Base-by-base conservation (phyloP, 2,329 filamentous ascomycete species). In the Magnaporthiopsis rhizophila region DNA sequence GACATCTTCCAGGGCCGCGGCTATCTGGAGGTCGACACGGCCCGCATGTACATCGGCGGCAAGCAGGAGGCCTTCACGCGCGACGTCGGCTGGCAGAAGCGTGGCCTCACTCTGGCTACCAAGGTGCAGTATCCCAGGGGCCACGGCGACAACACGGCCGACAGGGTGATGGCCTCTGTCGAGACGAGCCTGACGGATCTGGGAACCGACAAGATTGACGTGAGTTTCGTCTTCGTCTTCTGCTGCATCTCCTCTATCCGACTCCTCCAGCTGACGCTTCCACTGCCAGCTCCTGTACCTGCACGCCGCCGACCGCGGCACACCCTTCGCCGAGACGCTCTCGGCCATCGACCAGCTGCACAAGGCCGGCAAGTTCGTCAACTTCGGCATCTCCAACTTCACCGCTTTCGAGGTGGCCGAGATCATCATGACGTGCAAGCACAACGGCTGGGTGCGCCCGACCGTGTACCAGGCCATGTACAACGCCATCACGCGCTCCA, bases 381-480 rank as follows among this genome's bases (percentile, higher is more conserved):
- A 85, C 62, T 79, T 97, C 15, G 92, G 91, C 2, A 77, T 97
- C 65, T 90, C 86, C 70, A 97, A 97, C 77, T 97, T 88, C 74
- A 90, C 92, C 0, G 88, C 92, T 0, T 95, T 89, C 72, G 92
- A 97, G 74, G 90, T 97, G 12, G 92, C 92, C 0, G 92, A 97
- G 77, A 85, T 96, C 12, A 89, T 89, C 65, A 84, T 91, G 75
- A 88, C 87, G 56, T 94, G 90, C 80, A 89, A 89, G 70, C 86
- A 89, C 76, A 88, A 90, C 71, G 85, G 85, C 66, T 96, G 90
- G 90, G 89, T 96, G 21, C 84, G 88, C 56, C 92, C 92, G 0
- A 92, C 89, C 0, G 86, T 96, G 64, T 96, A 91, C 76, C 91
- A 95, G 76, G 92, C 83, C 70, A 94, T 96, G 90, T 94, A 94